These are phyloP conservation scores for Prunella vulgaris DNA, from an alignment of 257 asterid genomes.

Conservation along the genomic window DNA sequence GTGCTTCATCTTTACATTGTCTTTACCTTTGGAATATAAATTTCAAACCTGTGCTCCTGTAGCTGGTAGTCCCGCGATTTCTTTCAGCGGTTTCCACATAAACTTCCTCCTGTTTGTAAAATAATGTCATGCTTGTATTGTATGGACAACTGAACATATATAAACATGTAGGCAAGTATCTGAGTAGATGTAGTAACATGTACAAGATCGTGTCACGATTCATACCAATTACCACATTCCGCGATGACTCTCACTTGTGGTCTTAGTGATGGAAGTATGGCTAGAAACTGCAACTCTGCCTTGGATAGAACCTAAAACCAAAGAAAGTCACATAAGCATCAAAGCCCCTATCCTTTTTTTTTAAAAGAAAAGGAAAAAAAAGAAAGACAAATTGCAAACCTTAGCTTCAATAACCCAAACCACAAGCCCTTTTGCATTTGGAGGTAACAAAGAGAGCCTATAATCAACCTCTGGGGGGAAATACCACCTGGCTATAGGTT, in stretches of 20 bases:
- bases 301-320: slow-evolving; percentile 49
- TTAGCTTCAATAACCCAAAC: slow-evolving; percentile 86
- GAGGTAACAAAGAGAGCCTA: slow-evolving; percentile 78
- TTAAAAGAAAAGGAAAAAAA: neutral
- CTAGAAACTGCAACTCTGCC: slow-evolving; percentile 61
- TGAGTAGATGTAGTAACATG: neutral
- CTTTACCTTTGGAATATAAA: neutral
- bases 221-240: slow-evolving; percentile 86
- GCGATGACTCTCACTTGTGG: slow-evolving; percentile 80
- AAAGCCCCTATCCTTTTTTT: too few relatives aligned
- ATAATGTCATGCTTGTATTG: neutral
- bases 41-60: slow-evolving; percentile 6
- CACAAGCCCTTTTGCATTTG: slow-evolving; percentile 66
- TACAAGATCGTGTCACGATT: neutral
- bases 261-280: slow-evolving; percentile 68
- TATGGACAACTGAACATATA: too few relatives aligned
- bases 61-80: slow-evolving; percentile 53
- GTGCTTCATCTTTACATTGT: neutral
- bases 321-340: neutral
- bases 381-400: slow-evolving; percentile 19
- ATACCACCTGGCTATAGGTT: slow-evolving; percentile 90
- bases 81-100: slow-evolving; percentile 81
- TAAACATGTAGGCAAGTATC: neutral
- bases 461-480: slow-evolving; percentile 91
- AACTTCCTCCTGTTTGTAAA: slow-evolving; percentile 62